Evolutionary conservation across 257 asterid species (phyloP), one percentile per base, ranked within the genome.

Genomic region (Forsythia suspensa): DNA sequence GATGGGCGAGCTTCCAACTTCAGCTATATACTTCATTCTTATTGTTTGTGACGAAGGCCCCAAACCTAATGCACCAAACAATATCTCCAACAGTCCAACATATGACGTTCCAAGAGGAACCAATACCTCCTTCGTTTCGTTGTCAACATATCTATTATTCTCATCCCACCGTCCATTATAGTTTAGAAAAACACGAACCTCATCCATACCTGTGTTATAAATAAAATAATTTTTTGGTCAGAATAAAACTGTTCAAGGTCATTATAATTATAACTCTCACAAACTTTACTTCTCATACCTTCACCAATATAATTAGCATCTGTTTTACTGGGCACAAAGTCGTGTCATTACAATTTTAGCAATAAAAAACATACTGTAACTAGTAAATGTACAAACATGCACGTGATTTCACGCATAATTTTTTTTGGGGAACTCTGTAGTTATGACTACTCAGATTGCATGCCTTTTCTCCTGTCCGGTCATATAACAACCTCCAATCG

Each of bases 1-100:
- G 70, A 63, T 63, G 70, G 70, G 70, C 18, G 70, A 29, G 70
- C 70, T 63, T 63, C 70, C 39, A 4, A 63, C 70, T 63, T 63
- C 70, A 63, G 70, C 70, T 21, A 63, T 21, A 63, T 63, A 63
- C 70, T 63, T 63, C 15, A 63, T 63, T 63, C 40, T 6, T 63
- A 63, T 63, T 63, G 70, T 63, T 9, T 63, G 70, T 10, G 70
- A 21, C 39, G 12, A 63, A 3, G 70, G 70, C 40, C 40, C 40
- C 40, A 29, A 63, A 63, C 40, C 70, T 21, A 63, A 11, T 11
- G 70, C 70, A 24, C 18, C 70, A 63, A 63, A 63, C 6, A 63
- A 63, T 63, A 63, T 63, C 39, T 63, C 70, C 70, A 63, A 8
- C 37, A 63, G 70, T 34, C 39, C 70, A 63, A 24, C 7, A 29